phyloP scores from a whole-genome alignment of 129 eudicot species.

The Oenanthe sinensis region DNA sequence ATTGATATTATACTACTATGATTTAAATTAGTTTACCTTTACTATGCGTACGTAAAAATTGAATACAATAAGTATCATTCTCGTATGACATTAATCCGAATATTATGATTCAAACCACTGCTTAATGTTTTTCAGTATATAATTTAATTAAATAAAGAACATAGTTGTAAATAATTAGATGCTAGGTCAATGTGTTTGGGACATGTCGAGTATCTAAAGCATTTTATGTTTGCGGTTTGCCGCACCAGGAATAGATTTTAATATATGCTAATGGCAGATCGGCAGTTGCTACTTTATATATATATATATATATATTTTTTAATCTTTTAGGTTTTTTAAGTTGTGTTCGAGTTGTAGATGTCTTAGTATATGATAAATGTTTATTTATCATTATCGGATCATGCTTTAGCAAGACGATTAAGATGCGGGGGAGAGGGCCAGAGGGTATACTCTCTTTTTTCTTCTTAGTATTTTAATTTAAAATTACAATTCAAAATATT shows the following conservation, averaged over 20 bases:
- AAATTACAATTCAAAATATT: too few relatives aligned
- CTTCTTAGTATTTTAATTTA: too few relatives aligned
- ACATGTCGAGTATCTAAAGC: constrained; percentile 7
- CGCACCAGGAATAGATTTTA: not conserved
- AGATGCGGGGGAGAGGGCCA: not conserved
- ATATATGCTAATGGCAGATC: not conserved
- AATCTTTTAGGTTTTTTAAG: not conserved
- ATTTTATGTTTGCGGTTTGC: constrained; percentile 1
- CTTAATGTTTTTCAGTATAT: too few relatives aligned
- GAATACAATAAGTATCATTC: too few relatives aligned
- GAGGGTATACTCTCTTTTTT: too few relatives aligned
- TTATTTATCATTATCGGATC: not conserved
- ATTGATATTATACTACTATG: too few relatives aligned
- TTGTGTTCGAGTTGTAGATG: not conserved
- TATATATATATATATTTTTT: not conserved
- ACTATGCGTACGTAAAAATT: too few relatives aligned
- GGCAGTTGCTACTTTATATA: not conserved
- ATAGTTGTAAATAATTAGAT: not conserved
- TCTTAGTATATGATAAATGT: not conserved
- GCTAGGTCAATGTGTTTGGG: not conserved
- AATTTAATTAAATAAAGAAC: not conserved
- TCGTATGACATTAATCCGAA: too few relatives aligned
- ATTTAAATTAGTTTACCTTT: too few relatives aligned
- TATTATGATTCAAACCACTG: too few relatives aligned
- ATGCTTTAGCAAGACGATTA: not conserved